Conservation (phyloP, 352 stramenopile species). For the Ophiocytium majus region DNA sequence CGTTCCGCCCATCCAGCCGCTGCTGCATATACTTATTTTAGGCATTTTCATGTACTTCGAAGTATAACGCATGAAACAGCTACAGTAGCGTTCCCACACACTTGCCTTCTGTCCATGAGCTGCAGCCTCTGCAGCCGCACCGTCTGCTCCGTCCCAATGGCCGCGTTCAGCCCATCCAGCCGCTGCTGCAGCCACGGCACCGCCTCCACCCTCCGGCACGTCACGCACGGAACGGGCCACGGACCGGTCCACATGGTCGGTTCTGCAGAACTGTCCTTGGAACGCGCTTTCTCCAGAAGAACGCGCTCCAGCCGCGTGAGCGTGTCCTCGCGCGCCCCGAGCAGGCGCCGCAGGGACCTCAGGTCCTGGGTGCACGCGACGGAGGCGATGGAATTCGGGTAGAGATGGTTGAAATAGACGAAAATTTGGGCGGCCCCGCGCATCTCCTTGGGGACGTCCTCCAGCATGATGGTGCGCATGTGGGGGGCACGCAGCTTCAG, state of each 20-base stretch:
- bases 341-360: conserved; percentile 1
- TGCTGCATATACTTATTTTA: too few relatives aligned
- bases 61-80: too few relatives aligned
- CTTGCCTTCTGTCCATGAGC: conserved; percentile 44
- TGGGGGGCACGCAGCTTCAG: conserved; percentile 45
- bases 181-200: conserved; percentile 29
- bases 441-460: conserved; percentile 51
- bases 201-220: conserved; percentile 23
- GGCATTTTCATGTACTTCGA: too few relatives aligned
- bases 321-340: conserved; percentile 44
- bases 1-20: conserved; percentile 24
- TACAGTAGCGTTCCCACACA: too few relatives aligned
- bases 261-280: conserved; percentile 27
- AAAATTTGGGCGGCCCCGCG: conserved; percentile 43
- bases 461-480: conserved; percentile 56
- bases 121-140: conserved; percentile 44
- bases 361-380: conserved; percentile 46
- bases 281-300: conserved; percentile 24
- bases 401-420: conserved; percentile 58
- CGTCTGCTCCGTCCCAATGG: conserved; percentile 31
- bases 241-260: conserved; percentile 25
- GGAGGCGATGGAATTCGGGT: conserved; percentile 45
- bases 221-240: not conserved
- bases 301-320: conserved; percentile 50
- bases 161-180: conserved; percentile 24